Evolutionary conservation across 306 rosid genomes (phyloP), one percentile per base, ranked within the genome.

Genomic region (Potentilla sterilis): DNA sequence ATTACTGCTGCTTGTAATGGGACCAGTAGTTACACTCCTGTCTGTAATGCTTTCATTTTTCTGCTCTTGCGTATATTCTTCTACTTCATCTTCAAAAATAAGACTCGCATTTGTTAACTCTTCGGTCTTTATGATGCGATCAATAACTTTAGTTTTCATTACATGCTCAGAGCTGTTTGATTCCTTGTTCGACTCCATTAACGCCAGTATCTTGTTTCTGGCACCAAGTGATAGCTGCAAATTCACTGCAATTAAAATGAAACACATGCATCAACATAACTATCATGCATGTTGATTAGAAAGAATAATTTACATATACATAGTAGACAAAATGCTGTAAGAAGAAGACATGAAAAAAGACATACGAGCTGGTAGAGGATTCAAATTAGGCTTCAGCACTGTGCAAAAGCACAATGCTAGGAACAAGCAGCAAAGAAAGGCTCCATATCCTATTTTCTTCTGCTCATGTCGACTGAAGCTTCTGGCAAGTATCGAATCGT

Each of bases 391-490:
- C 80, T 81, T 90, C 70, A 94, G 77, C 71, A 91, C 82, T 10
- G 89, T 87, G 86, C 91, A 91, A 65, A 91, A 81, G 73, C 87
- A 85, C 70, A 94, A 78, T 76, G 82, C 65, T 18, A 86, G 22
- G 3, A 91, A 63, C 66, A 88, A 82, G 88, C 85, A 87, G 71
- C 86, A 85, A 67, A 88, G 16, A 77, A 90, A 77, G 43, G 96
- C 98, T 85, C 91, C 96, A 86, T 85, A 88, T 79, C 90, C 85
- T 38, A 94, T 74, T 57, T 69, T 89, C 82, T 85, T 94, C 87
- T 90, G 96, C 81, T 94, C 97, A 68, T 85, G 84, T 84, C 81
- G 81, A 70, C 90, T 88, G 72, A 94, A 94, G 89, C 98, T 94
- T 83, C 89, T 88, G 40, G 96, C 79, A 44, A 94, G 77, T 72